Evolutionary conservation across 495 filamentous ascomycete species (phyloP), one percentile per base, ranked within the genome.

Genomic region (Rhypophila decipiens): DNA sequence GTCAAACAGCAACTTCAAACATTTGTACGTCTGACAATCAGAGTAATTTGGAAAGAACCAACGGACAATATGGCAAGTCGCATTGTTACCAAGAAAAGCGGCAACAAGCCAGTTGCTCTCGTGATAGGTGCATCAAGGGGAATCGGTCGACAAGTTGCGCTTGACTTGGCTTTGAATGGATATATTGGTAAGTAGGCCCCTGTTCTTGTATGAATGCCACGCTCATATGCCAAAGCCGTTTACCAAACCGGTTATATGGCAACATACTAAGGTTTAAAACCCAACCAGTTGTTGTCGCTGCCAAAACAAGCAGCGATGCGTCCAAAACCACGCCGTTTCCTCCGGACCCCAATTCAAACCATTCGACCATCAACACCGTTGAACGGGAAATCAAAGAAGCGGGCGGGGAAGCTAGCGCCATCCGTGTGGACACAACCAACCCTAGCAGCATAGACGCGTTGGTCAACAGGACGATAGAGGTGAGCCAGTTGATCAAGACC

Each of bases 341-440:
- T 2, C 88, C 88, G 0, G 74, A 91, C 57, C 88, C 88, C n/a
- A 90, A 93, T 63, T 90, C 86, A 17, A 61, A 66, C 1, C 57
- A 75, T 24, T 91, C 87, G 27, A 95, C 88, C 15, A 88, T 94
- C 69, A 87, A 70, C 64, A 94, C 88, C 5, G 88, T 94, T 39
- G 84, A 73, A 53, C 82, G 82, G 29, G 88, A 95, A 59, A 95
- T 93, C 55, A 70, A 57, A 15, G 77, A 84, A 51, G 69, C 78
- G 2, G 81, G 83, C 9, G 83, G 83, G 29, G 67, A 74, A 2
- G 85, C 85, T 0, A 77, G 74, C 17, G 77, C 87, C 9, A 70
- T 91, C 18, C 67, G 77, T 13, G 84, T 88, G 8, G 88, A 95
- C 54, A 82, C 83, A 1, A 74, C 86, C 43, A 73, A 83, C 56